A percentile compares a stretch with the other conserved stretches of the same genome.
Evolutionary conservation across 345 rosid genomes (phyloP).

Genomic region (Alliaria petiolata): DNA sequence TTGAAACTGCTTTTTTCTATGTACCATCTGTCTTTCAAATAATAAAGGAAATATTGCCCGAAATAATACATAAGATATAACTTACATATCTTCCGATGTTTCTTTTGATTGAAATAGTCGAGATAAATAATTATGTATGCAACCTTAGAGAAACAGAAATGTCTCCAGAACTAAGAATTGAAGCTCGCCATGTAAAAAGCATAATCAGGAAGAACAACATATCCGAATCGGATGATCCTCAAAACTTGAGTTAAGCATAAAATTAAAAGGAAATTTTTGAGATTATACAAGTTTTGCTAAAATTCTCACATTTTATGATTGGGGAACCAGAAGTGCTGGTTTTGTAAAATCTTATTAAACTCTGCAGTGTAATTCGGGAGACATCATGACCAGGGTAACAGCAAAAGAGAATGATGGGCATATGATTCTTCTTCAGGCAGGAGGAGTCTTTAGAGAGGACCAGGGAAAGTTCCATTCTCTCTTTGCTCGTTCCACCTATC

Average conservation of each 20-base stretch:
- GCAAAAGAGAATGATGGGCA: background rate
- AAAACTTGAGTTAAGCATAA: conserved; percentile 16
- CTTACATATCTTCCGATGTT: background rate
- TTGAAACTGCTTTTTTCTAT: too few relatives aligned
- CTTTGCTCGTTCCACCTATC: conserved; percentile 98
- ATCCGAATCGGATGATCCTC: conserved; percentile 21
- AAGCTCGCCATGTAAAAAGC: background rate
- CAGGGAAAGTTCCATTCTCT: conserved; percentile 95
- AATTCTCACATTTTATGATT: conserved; percentile 34
- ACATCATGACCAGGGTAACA: conserved; percentile 14
- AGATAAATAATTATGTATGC: background rate
- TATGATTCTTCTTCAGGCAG: conserved; percentile 7
- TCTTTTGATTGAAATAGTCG: background rate
- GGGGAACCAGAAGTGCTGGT: conserved; percentile 30
- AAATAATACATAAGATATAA: background rate
- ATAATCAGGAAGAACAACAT: conserved; percentile 1
- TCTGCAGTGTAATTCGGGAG: conserved; percentile 20
- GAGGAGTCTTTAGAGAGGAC: conserved; percentile 68
- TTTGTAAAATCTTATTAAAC: conserved; percentile 36
- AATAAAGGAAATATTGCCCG: background rate
- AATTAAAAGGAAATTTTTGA: conserved; percentile 9
- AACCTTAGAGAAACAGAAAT: background rate
- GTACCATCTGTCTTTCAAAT: background rate
- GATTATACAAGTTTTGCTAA: conserved; percentile 18
- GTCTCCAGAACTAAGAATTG: background rate